Percentiles rank a stretch among this genome's conserved stretches.
Evolutionary conservation across 73 alveolate genomes (phyloP).

Genomic region (Paramecium pentaurelia): DNA sequence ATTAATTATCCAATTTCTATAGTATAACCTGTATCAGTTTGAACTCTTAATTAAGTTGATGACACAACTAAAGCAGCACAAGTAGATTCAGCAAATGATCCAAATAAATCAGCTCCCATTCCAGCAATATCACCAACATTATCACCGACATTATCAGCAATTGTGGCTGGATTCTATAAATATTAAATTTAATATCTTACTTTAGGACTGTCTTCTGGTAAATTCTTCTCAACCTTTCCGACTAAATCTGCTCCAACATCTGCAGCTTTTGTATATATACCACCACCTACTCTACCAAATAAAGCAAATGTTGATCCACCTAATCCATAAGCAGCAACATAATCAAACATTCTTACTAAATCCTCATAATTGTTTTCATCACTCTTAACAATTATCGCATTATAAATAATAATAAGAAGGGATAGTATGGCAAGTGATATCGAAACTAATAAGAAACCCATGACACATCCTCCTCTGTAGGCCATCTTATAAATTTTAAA

Average conservation of each 20-base stretch:
- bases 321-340: slow-evolving; percentile 95
- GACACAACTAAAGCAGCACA: slow-evolving; percentile 93
- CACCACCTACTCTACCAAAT: slow-evolving; percentile 99
- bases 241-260: slow-evolving; percentile 97
- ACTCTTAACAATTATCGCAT: slow-evolving; percentile 54
- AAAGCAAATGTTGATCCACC: slow-evolving; percentile 98
- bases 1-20: slow-evolving; percentile 64
- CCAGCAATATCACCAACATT: slow-evolving; percentile 92
- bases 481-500: slow-evolving; percentile 76
- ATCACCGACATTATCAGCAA: slow-evolving; percentile 92
- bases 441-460: slow-evolving; percentile 87
- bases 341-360: slow-evolving; percentile 74
- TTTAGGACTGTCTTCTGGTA: slow-evolving; percentile 83
- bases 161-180: slow-evolving; percentile 82
- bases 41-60: slow-evolving; percentile 68
- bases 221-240: slow-evolving; percentile 88
- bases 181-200: neutral
- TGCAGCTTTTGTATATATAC: slow-evolving; percentile 98
- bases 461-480: slow-evolving; percentile 85
- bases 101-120: slow-evolving; percentile 94
- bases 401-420: slow-evolving; percentile 67
- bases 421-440: slow-evolving; percentile 74
- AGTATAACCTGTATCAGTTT: neutral
- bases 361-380: slow-evolving; percentile 27
- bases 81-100: slow-evolving; percentile 94